Evolutionary conservation across 441 rosid genomes (phyloP).

Genomic region (Sinapis alba): DNA sequence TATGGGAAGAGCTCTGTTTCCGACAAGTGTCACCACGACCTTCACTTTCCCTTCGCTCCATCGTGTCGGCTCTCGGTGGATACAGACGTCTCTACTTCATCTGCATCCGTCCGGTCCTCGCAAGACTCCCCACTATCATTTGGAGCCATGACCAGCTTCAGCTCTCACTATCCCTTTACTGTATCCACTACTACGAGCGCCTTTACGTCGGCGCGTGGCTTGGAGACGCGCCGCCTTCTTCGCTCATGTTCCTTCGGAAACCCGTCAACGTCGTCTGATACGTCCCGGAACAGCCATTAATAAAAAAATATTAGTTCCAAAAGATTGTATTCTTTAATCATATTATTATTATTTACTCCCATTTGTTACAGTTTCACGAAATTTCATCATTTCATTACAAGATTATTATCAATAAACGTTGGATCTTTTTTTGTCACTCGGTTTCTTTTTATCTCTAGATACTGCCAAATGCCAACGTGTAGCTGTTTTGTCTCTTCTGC

Average conservation of each 20-base stretch:
- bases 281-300: neutral
- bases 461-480: conserved; percentile 31
- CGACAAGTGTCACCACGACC: conserved; percentile 71
- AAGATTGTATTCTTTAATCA: conserved; percentile 32
- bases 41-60: conserved; percentile 57
- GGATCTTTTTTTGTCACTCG: neutral
- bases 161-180: conserved; percentile 81
- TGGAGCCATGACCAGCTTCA: conserved; percentile 71
- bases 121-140: conserved; percentile 41
- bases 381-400: conserved; percentile 28
- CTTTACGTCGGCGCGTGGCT: conserved; percentile 49
- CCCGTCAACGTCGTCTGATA: conserved; percentile 57
- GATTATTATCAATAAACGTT: conserved; percentile 31
- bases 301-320: conserved; percentile 14
- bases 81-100: conserved; percentile 81
- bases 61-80: conserved; percentile 88
- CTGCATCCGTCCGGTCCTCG: conserved; percentile 71
- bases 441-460: conserved; percentile 18
- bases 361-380: conserved; percentile 19
- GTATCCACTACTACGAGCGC: conserved; percentile 78
- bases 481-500: conserved; percentile 36
- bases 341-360: conserved; percentile 24
- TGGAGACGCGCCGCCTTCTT: conserved; percentile 53
- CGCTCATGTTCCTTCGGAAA: conserved; percentile 84
- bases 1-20: conserved; percentile 94